Evolutionary conservation across 2,329 filamentous ascomycete genomes (phyloP).

Genomic region (Epicoccum nigrum): DNA sequence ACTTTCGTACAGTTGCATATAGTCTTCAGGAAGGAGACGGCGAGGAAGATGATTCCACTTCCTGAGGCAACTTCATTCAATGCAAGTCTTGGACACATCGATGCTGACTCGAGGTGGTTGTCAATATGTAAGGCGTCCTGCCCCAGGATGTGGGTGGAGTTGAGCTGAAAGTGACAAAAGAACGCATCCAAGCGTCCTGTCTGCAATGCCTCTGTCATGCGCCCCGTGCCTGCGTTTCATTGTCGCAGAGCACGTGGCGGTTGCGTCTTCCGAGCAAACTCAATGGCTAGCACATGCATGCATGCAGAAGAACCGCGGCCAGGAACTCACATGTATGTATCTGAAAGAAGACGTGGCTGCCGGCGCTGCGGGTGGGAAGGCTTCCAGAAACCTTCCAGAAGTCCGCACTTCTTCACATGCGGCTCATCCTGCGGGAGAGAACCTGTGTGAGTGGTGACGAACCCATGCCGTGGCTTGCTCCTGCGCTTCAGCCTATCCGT

Average conservation of each 20-base stretch:
- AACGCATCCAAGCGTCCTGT: slow-evolving; percentile 2
- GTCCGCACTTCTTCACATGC: neutral
- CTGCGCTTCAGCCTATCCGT: slow-evolving; percentile 9
- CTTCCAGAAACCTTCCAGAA: slow-evolving; percentile 14
- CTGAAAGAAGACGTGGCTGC: neutral
- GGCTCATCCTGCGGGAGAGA: neutral
- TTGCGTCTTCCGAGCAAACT: neutral
- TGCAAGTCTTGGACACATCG: too few relatives aligned
- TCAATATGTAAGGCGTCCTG: slow-evolving; percentile 6
- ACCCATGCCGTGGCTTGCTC: neutral
- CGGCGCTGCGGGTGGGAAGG: neutral
- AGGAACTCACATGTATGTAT: too few relatives aligned
- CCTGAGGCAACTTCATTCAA: too few relatives aligned
- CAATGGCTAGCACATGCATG: neutral
- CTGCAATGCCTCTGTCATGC: neutral
- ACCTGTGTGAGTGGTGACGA: slow-evolving; percentile 3
- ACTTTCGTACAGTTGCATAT: too few relatives aligned
- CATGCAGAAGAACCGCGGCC: neutral
- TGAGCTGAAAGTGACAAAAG: slow-evolving; percentile 2
- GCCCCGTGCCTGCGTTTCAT: slow-evolving; percentile 1
- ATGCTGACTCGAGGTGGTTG: slow-evolving; percentile 13
- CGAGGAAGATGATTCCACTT: too few relatives aligned
- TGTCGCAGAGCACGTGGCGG: slow-evolving; percentile 4
- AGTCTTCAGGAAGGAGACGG: too few relatives aligned
- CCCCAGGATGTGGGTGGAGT: neutral